Evolutionary conservation across 768 basidiomycete species (phyloP), one percentile per base, ranked within the genome.

Genomic region (Tubosaeta brunneosetosa): DNA sequence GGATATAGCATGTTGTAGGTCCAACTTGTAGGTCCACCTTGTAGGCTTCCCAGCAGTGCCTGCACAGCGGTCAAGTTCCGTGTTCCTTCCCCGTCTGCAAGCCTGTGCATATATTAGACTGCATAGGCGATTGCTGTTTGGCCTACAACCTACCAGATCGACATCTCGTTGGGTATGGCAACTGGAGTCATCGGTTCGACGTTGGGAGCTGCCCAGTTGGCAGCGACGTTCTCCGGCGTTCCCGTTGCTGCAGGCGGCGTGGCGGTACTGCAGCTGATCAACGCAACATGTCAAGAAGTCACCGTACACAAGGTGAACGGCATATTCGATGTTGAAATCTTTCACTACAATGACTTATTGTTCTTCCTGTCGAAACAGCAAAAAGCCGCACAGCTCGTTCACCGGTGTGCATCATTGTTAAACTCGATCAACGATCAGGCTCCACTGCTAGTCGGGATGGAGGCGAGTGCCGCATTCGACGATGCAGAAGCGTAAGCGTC

Each of bases 211-310:
- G 65, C 77, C 7, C 74, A 77, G 49, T 54, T 80, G 32, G 76
- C 72, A n/a, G 76, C 73, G 12, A 66, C 74, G 13, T 46, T 75
- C 0, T 71, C 67, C 3, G 78, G 78, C 44, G 67, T 77, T 3
- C 80, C 80, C 6, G 76, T 73, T 41, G 72, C 74, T 26, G 70
- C 76, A 0, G 70, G 76, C 4, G 75, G 73, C 16, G 76, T 75
- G 6, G 63, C 73, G 49, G 54, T 74, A 0, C 56, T 81, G 9
- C 69, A 76, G 54, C 71, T 76, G 50, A 80, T 83, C 53, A 65
- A 68, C n/a, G 51, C 64, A 7, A 54, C 71, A 17, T 83, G 81
- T 56, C 69, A 75, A 7, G 68, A 80, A 51, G 71, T 82, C 17
- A 61, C 70, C 19, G 62, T 74, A 19, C 74, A 80, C 62, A 82